Evolutionary conservation across 2,329 filamentous ascomycete species (phyloP), one percentile per base, ranked within the genome.

Genomic region (Fusarium coicis): DNA sequence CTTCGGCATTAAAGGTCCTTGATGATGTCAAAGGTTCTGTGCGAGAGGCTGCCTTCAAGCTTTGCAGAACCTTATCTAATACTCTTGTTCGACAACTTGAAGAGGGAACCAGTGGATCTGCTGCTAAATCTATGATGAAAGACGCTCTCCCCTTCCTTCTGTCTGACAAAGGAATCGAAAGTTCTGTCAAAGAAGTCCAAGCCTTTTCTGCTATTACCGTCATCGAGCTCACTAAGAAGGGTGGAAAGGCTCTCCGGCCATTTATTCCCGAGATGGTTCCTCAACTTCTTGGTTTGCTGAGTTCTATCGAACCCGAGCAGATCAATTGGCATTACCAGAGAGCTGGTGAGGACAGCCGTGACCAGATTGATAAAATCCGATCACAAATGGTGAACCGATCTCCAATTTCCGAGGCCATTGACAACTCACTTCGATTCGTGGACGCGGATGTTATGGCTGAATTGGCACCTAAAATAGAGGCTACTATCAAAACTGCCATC

Each of bases 11-110:
- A 81, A 97, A 94, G 78, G 95, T 99, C 1, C 86, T 98, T 10
- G 96, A 99, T 80, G 96, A 99, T 80, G 97, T 98, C 81, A 99
- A 99, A 80, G 93, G 92, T 12, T 95, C 93, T 2, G 96, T 99
- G 9, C 89, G 96, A 57, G 87, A 89, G 40, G 93, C 95, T 3
- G 96, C 96, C 3, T 87, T 95, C 50, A 91, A 91, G 67, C 87
- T 99, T 9, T 97, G 95, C 77, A 92, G 95, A 80, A 90, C 91
- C 1, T 86, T 99, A 40, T 97, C 95, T 2, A 95, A 93, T 58
- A 93, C 93, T 21, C 88, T 98, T 19, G 94, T 97, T 7, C 91
- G 95, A 34, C 93, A 95, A 67, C 88, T 98, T 4, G 94, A 97
- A 80, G 91, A 94, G 49, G 93, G 93, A 42, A 91, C 92, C 60